Base-by-base conservation (phyloP, 768 basidiomycete species). In the Tubosaeta sp. region DNA sequence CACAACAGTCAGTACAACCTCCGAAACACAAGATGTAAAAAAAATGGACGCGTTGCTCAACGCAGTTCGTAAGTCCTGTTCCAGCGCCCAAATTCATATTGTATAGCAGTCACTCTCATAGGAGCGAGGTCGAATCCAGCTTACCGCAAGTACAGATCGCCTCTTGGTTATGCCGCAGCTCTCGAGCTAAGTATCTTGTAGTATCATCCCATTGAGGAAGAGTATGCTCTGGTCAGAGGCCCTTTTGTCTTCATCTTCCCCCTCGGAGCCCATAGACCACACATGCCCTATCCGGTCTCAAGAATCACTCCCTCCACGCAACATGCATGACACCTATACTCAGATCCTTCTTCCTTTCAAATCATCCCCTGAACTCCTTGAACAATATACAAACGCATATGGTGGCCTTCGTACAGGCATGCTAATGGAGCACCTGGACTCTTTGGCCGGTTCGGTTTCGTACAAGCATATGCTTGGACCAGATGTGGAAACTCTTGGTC, bases 391-490 rank as follows among this genome's bases (percentile, higher is more conserved):
- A 7, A 88, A 87, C 61, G 84, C 84, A 0, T 74, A 76, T 25
- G 87, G 87, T 16, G 83, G 85, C 16, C 82, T 88, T 55, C 78
- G 86, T 38, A 86, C 76, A 2, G 86, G 87, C 39, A 83, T 81
- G 71, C 70, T 89, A 26, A 84, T 88, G 82, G 84, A 88, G 68
- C 85, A 91, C 63, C 74, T 91, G 32, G 90, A 93, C 64, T 88
- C 87, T 4, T 72, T 91, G n/a, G 89, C 90, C 6, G 90, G 89
- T 29, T 86, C 85, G 4, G 88, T 91, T 52, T 77, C 88, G 5
- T 92, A 91, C 68, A 86, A 89, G 64, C 89, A 91, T 68, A 76
- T 89, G 77, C 76, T 88, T 5, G 86, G 85, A 2, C 85, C 84
- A 0, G 70, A 67, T 11, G 78, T 82, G n/a, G 68, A 77, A 55